phyloP scores from a whole-genome alignment of 345 rosid species.

The Salix udensis region DNA sequence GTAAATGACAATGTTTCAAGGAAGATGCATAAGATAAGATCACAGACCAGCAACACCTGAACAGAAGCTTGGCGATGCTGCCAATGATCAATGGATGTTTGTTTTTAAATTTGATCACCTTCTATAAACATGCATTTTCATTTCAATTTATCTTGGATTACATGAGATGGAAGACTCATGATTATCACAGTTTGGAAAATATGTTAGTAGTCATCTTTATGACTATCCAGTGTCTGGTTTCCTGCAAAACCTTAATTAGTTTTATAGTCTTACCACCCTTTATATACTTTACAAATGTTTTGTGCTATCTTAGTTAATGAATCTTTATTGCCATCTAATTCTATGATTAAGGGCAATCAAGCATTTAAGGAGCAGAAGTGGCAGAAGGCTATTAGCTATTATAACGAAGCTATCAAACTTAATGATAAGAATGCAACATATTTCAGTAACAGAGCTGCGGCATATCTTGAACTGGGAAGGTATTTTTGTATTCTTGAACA shows the following conservation, averaged over 20 bases:
- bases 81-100: not conserved
- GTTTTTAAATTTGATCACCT: not conserved
- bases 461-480: conserved; percentile 81
- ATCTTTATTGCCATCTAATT: not conserved
- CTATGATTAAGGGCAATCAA: conserved; percentile 66
- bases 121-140: not conserved
- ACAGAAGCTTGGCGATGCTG: not conserved
- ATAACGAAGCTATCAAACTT: conserved; percentile 87
- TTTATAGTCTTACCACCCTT: not conserved
- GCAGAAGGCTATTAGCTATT: conserved; percentile 76
- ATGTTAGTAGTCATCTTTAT: not conserved
- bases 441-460: conserved; percentile 95
- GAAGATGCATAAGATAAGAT: not conserved
- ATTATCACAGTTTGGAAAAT: not conserved
- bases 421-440: conserved; percentile 76
- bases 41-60: not conserved
- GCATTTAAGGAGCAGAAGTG: conserved; percentile 83
- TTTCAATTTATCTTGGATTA: not conserved
- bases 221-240: not conserved
- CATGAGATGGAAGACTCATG: not conserved
- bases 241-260: not conserved
- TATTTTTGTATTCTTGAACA: conserved; percentile 21
- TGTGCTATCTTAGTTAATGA: not conserved
- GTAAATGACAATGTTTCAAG: not conserved
- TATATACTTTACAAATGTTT: not conserved